Evolutionary conservation across 2,329 filamentous ascomycete species (phyloP).

Genomic region (Achaetomium macrosporum): DNA sequence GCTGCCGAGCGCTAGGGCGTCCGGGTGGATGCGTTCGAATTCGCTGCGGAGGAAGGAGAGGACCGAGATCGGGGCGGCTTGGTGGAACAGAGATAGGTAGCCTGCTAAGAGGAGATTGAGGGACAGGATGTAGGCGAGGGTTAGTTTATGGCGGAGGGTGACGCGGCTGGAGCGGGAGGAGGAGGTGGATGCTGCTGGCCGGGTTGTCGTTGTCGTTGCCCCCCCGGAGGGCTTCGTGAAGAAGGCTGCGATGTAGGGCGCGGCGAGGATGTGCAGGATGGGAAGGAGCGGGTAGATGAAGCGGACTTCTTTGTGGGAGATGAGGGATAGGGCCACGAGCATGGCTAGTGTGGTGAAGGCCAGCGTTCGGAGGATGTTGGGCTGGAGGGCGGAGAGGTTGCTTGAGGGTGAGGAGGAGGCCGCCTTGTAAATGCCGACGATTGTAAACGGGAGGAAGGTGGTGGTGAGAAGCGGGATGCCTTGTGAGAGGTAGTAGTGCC

Average conservation of each 20-base stretch:
- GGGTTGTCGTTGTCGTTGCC: slow-evolving; percentile 24
- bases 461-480: slow-evolving; percentile 83
- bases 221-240: slow-evolving; percentile 43
- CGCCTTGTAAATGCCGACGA: slow-evolving; percentile 56
- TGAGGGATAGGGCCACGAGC: slow-evolving; percentile 60
- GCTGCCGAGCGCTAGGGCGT: slow-evolving; percentile 30
- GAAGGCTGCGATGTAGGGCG: slow-evolving; percentile 59
- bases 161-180: slow-evolving; percentile 15
- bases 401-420: slow-evolving; percentile 31
- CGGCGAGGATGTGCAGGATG: slow-evolving; percentile 74
- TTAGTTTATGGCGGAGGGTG: slow-evolving; percentile 44
- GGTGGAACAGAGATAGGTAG: slow-evolving; percentile 73
- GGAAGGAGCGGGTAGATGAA: slow-evolving; percentile 94
- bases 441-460: slow-evolving; percentile 71
- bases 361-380: slow-evolving; percentile 48
- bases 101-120: slow-evolving; percentile 65
- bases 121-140: slow-evolving; percentile 54
- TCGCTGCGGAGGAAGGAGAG: slow-evolving; percentile 68
- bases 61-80: slow-evolving; percentile 71
- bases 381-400: slow-evolving; percentile 30
- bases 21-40: slow-evolving; percentile 55
- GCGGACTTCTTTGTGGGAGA: slow-evolving; percentile 94
- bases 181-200: slow-evolving; percentile 6
- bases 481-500: slow-evolving; percentile 91
- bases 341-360: slow-evolving; percentile 55